These are phyloP conservation scores for Backusella tuberculispora DNA, from an alignment of 192 early-diverging fungal genomes.

Conservation along the genomic window DNA sequence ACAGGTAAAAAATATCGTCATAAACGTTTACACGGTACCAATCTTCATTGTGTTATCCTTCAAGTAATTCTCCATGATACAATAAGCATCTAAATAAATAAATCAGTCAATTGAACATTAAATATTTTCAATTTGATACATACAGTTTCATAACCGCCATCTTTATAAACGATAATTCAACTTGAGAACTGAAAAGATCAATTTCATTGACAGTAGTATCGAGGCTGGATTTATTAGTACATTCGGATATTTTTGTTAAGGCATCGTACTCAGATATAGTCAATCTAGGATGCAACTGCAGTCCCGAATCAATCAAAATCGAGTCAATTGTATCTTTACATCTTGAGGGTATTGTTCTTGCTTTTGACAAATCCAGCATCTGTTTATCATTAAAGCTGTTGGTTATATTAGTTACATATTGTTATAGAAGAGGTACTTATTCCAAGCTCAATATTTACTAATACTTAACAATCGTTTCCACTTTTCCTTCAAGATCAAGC, in stretches of 20 bases:
- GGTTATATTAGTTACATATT: background rate
- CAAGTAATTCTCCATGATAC: conserved; percentile 2
- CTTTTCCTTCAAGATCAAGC: too few species aligned
- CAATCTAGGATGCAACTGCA: conserved; percentile 9
- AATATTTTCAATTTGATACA: conserved; percentile 11
- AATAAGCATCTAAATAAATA: conserved; percentile 13
- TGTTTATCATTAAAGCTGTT: conserved; percentile 1
- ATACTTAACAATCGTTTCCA: too few species aligned
- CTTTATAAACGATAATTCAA: conserved; percentile 15
- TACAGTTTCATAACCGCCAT: conserved; percentile 11
- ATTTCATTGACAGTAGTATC: conserved; percentile 10
- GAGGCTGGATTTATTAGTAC: conserved; percentile 14
- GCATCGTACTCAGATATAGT: conserved; percentile 5
- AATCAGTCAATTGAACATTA: conserved; percentile 8
- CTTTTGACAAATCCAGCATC: conserved; percentile 8
- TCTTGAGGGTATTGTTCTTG: conserved; percentile 15
- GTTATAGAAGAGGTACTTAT: too few species aligned
- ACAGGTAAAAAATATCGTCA: background rate
- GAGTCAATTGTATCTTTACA: conserved; percentile 8
- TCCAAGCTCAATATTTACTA: too few species aligned
- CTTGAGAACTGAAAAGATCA: conserved; percentile 15
- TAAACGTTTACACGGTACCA: background rate
- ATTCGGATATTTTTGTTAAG: conserved; percentile 7
- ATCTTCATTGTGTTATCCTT: conserved; percentile 4
- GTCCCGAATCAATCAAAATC: conserved; percentile 9